These are phyloP conservation scores for Spergularia azorica DNA, from an alignment of 179 eudicot species.

Conservation along the genomic window DNA sequence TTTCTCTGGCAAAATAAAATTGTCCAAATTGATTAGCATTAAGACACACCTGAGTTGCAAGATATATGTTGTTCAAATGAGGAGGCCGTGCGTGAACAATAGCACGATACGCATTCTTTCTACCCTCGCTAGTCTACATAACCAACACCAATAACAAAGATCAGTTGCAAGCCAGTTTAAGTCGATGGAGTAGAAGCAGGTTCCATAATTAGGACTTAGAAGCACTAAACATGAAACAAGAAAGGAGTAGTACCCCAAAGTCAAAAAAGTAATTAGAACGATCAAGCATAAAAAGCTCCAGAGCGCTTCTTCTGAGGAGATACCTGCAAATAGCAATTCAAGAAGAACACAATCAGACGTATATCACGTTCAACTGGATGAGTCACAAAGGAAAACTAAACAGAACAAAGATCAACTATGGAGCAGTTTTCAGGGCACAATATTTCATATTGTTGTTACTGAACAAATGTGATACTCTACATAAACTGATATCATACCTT, in stretches of 20 bases:
- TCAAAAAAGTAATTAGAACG: conserved; percentile 95
- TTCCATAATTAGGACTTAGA: not conserved
- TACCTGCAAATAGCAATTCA: conserved; percentile 55
- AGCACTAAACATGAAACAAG: not conserved
- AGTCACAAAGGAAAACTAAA: conserved; percentile 3
- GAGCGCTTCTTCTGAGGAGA: conserved; percentile 94
- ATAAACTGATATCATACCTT: conserved; percentile 53
- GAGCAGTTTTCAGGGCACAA: not conserved
- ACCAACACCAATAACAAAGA: conserved; percentile 17
- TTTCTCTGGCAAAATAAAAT: not conserved
- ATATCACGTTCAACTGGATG: not conserved
- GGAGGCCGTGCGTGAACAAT: conserved; percentile 94
- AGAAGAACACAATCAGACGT: conserved; percentile 12
- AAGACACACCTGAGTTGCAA: conserved; percentile 84
- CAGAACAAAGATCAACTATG: conserved; percentile 1
- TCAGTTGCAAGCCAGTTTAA: conserved; percentile 17
- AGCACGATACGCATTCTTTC: conserved; percentile 90
- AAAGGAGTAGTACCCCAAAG: conserved; percentile 69
- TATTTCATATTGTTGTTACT: conserved; percentile 6
- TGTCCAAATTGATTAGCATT: conserved; percentile 4
- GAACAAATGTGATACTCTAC: conserved; percentile 3
- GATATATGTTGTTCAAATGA: conserved; percentile 90
- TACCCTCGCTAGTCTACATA: conserved; percentile 71
- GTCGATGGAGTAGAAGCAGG: conserved; percentile 8
- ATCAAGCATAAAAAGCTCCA: conserved; percentile 95